phyloP scores from a whole-genome alignment of 306 rosid genomes.

The Trifolium subterraneum region DNA sequence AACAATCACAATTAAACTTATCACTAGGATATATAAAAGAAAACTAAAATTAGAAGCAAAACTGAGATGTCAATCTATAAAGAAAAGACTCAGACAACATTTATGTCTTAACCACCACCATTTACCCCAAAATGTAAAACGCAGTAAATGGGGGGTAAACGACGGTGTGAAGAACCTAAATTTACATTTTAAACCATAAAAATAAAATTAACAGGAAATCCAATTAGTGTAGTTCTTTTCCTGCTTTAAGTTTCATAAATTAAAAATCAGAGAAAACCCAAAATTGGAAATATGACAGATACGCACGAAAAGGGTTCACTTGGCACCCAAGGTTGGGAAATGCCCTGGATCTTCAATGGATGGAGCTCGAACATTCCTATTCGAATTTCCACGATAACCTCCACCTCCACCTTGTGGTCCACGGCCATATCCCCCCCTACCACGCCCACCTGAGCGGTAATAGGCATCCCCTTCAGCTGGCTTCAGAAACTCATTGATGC shows the following conservation, averaged over 20 bases:
- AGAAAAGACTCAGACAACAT: conserved; percentile 48
- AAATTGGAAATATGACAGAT: conserved; percentile 50
- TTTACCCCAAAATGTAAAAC: conserved; percentile 51
- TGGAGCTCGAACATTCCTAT: conserved; percentile 64
- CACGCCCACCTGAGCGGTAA: conserved; percentile 70
- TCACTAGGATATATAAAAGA: neutral
- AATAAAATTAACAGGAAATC: conserved; percentile 52
- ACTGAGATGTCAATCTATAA: conserved; percentile 51
- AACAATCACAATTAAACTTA: neutral
- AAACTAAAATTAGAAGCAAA: conserved; percentile 43
- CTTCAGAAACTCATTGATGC: conserved; percentile 93
- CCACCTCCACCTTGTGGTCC: conserved; percentile 76
- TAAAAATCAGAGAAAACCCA: conserved; percentile 51
- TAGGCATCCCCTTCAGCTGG: conserved; percentile 80
- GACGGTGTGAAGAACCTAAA: conserved; percentile 59
- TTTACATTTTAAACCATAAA: conserved; percentile 59
- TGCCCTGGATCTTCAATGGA: conserved; percentile 83
- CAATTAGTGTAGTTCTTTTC: conserved; percentile 60
- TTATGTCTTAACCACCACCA: conserved; percentile 52
- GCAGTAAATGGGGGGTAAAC: conserved; percentile 17
- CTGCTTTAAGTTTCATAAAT: conserved; percentile 47
- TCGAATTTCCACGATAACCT: conserved; percentile 59
- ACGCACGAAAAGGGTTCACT: conserved; percentile 58
- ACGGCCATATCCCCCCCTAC: conserved; percentile 89
- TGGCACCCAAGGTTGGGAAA: conserved; percentile 87